A percentile compares a stretch with the other conserved stretches of the same genome.
These are phyloP conservation scores for Fusarium udum DNA, from an alignment of 2,329 filamentous ascomycete genomes.

Conservation along the genomic window DNA sequence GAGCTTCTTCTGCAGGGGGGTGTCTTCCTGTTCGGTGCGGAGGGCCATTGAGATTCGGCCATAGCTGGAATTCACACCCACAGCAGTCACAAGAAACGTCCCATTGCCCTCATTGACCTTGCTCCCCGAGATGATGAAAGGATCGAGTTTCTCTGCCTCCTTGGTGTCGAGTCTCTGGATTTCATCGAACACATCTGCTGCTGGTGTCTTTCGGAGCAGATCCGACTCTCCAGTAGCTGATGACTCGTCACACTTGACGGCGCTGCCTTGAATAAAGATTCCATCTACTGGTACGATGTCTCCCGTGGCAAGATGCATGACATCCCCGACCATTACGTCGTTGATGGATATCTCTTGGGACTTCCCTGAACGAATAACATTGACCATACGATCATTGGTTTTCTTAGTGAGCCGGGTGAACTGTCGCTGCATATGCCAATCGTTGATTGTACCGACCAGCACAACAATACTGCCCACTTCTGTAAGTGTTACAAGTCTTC, in stretches of 20 bases:
- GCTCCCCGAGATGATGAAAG: conserved; percentile 69
- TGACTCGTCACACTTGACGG: conserved; percentile 73
- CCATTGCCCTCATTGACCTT: conserved; percentile 65
- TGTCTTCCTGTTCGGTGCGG: conserved; percentile 60
- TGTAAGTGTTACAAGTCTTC: conserved; percentile 34
- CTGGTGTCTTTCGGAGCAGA: conserved; percentile 72
- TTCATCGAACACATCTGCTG: conserved; percentile 65
- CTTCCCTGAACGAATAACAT: conserved; percentile 73
- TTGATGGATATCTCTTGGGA: conserved; percentile 70
- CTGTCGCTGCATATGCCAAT: conserved; percentile 74
- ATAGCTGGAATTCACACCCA: conserved; percentile 64
- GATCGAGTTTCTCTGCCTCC: conserved; percentile 63
- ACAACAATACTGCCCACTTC: conserved; percentile 61
- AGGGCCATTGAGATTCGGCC: conserved; percentile 67
- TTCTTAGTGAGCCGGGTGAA: conserved; percentile 70
- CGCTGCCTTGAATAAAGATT: conserved; percentile 67
- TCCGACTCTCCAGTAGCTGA: conserved; percentile 80
- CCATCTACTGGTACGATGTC: conserved; percentile 78
- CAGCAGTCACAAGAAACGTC: conserved; percentile 63
- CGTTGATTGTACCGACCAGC: conserved; percentile 69
- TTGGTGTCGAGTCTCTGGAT: conserved; percentile 56
- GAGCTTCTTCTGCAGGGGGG: conserved; percentile 65
- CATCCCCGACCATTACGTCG: conserved; percentile 74
- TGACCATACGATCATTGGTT: conserved; percentile 72
- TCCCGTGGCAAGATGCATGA: conserved; percentile 74